Evolutionary conservation across 2,329 filamentous ascomycete species (phyloP).

Genomic region (Colletotrichum agaves): DNA sequence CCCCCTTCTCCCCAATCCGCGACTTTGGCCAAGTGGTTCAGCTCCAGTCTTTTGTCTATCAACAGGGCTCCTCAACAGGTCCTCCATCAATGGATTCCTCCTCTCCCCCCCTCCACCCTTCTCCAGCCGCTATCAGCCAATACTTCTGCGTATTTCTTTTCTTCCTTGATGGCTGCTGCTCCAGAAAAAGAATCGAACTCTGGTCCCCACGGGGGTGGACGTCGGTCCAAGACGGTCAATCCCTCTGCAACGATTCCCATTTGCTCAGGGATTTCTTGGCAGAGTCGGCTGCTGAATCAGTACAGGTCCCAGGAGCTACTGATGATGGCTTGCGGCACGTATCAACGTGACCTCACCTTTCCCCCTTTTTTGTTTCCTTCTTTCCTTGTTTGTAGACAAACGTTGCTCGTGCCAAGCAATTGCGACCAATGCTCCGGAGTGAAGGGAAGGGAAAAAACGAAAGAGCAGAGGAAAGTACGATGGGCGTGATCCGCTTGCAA

Average conservation of each 20-base stretch:
- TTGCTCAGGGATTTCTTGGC: constrained; percentile 21
- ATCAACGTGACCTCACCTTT: constrained; percentile 15
- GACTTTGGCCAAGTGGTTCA: background rate
- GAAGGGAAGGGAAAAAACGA: background rate
- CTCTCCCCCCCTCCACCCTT: background rate
- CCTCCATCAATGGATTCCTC: background rate
- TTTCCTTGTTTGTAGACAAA: constrained; percentile 10
- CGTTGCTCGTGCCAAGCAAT: constrained; percentile 6
- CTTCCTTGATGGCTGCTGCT: background rate
- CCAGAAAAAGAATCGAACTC: constrained; percentile 5
- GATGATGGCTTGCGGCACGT: constrained; percentile 23
- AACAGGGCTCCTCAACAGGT: background rate
- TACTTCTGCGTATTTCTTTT: background rate
- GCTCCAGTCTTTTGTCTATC: constrained; percentile 5
- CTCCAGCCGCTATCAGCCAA: constrained; percentile 12
- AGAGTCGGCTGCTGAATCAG: constrained; percentile 30
- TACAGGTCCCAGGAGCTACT: constrained; percentile 5
- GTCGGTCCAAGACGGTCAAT: background rate
- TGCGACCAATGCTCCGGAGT: too few species aligned
- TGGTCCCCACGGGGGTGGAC: constrained; percentile 25
- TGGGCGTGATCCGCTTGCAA: constrained; percentile 16
- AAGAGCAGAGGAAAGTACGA: background rate
- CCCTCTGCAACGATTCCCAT: constrained; percentile 15
- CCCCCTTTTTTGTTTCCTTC: background rate
- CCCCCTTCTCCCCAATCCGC: background rate